A percentile compares a stretch with the other conserved stretches of the same genome.
Conservation (phyloP, 129 eudicot species). For the Saposhnikovia divaricata region DNA sequence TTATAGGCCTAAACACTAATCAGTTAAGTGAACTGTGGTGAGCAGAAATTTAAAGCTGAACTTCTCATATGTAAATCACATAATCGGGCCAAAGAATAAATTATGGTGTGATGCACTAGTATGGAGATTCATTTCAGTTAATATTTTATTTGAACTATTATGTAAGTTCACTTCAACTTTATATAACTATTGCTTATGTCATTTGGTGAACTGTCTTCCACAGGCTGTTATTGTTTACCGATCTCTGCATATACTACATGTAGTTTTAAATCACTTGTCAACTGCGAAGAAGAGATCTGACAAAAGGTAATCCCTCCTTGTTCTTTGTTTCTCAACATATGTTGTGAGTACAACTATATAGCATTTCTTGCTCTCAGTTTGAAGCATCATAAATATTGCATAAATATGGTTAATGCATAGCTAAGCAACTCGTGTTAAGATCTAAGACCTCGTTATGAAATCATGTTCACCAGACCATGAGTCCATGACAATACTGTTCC, state of each 20-base stretch:
- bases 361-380: not conserved
- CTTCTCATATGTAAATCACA: not conserved
- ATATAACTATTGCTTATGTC: not conserved
- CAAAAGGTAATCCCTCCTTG: conserved; percentile 30
- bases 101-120: not conserved
- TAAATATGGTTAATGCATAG: not conserved
- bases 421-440: not conserved
- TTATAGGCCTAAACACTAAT: not conserved
- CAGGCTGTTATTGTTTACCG: conserved; percentile 60
- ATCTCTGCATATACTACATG: conserved; percentile 52
- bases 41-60: not conserved
- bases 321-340: not conserved
- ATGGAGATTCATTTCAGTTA: not conserved
- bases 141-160: not conserved
- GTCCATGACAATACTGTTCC: not conserved
- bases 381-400: not conserved
- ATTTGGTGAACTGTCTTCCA: conserved; percentile 12
- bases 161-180: not conserved
- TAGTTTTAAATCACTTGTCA: conserved; percentile 34
- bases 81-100: not conserved
- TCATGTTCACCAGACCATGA: not conserved
- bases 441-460: not conserved
- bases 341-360: not conserved
- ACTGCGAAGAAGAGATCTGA: conserved; percentile 26
- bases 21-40: not conserved